Base-by-base conservation (phyloP, 129 eudicot genomes). In the Solidago caesia region DNA sequence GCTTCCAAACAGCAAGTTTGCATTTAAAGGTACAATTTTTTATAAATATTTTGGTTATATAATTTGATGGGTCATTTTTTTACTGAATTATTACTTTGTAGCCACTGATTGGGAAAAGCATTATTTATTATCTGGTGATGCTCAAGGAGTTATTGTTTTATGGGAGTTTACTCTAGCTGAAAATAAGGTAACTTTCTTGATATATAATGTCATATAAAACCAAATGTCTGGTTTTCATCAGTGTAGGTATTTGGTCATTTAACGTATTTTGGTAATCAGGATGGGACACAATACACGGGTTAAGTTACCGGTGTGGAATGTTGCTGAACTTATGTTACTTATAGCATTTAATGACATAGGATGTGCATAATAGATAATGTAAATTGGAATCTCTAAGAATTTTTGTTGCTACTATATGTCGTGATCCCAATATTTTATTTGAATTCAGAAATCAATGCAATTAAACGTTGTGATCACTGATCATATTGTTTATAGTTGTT, bases 91-190 rank as follows among this genome's bases (percentile, higher is more conserved):
- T 33, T 33, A 33, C 3, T 33, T 71, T 55, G 47, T 87, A 92
- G 96, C 94, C 63, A 78, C 69, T 64, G 59, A 82, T 13, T 81
- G 85, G 79, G 79, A 83, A 65, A 82, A 76, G n/a, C 97, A 93
- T 70, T 90, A 79, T 77, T 71, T 93, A 63, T 83, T 93, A 68
- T 93, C 97, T 47, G 98, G 98, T 72, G 97, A 90, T 90, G 86
- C 98, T 66, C 88, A 78, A 64, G 97, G 98, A 51, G 79, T 68
- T 75, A 85, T 93, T 55, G 83, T 90, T 59, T 68, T 93, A 73
- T 93, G 98, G 98, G 97, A 93, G 70, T 85, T 79, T 48, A 83
- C 87, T 80, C 86, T 88, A 77, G 62, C 71, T 43, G 83, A 87
- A 29, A 78, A 80, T 15, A 88, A 90, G 96, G 98, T 93, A 79